Base-by-base conservation (phyloP, 805 yeast genomes). In the Metschnikowia lachancei region DNA sequence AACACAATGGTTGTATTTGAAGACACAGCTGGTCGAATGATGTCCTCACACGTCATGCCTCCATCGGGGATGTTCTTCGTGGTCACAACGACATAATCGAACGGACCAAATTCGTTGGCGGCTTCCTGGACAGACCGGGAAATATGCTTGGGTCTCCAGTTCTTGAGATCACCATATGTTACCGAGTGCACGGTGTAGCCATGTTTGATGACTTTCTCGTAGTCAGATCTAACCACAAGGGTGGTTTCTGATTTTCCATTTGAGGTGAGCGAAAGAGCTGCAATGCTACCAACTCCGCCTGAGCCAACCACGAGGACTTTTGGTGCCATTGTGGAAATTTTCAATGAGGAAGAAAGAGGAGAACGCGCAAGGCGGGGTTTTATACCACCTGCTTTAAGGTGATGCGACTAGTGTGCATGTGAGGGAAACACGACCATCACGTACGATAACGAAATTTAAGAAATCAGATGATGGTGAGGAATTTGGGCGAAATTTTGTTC, bases 1-100 rank as follows among this genome's bases (percentile, higher is more conserved):
- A 85, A 69, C 1, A 84, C 75, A 36, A 83, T 65, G 12, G 78
- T 64, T 5, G 84, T 75, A 31, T 64, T 62, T 4, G 43, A 45
- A 2, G 54, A 39, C 2, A 52, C 53, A 3, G 55, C 58, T 3
- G 58, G 58, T 2, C 77, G 28, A 31, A 76, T 64, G 31, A 75
- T 68, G 11, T 67, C 69, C 51, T 73, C 77, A 53, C 75, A 67
- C 3, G 76, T 65, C 18, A 58, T 56, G 10, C 59, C 51, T 0
- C 72, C 54, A 22, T 56, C 60, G 12, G 73, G 72, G 26, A 65
- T 57, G 28, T 61, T 65, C 43, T 67, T 67, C 41, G 72, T 68
- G 17, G 68, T 54, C 16, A 69, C 58, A 1, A 69, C 58, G 9
- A 69, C 59, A 45, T 58, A 63, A 45, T 67, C 71, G 46, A 63